phyloP scores from a whole-genome alignment of 495 filamentous ascomycete species.

The Xylaria acuta region DNA sequence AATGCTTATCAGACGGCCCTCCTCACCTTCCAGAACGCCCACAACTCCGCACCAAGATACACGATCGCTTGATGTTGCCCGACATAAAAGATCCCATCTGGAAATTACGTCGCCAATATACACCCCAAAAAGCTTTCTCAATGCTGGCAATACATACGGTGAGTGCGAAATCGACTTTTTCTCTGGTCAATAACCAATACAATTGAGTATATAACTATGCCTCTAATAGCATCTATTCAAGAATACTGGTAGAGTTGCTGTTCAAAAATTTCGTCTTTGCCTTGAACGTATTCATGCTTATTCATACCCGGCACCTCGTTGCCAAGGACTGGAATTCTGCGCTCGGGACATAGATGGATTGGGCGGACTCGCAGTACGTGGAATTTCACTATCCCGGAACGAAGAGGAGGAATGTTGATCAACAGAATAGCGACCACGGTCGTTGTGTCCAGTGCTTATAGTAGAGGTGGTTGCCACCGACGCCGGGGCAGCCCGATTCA shows the following conservation, averaged over 20 bases:
- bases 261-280: neutral
- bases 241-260: neutral
- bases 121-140: neutral
- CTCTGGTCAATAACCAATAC: neutral
- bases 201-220: neutral
- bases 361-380: neutral
- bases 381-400: constrained; percentile 47
- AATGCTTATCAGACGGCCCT: neutral
- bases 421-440: constrained; percentile 15
- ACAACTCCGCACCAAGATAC: constrained; percentile 24
- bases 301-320: constrained; percentile 64
- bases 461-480: constrained; percentile 33
- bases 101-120: constrained; percentile 7
- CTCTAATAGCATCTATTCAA: neutral
- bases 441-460: constrained; percentile 9
- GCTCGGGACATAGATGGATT: constrained; percentile 19
- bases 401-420: constrained; percentile 20
- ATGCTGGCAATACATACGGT: neutral
- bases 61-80: neutral
- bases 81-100: constrained; percentile 18
- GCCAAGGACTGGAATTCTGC: constrained; percentile 53
- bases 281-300: constrained; percentile 35
- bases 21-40: constrained; percentile 15
- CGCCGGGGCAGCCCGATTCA: constrained; percentile 38
- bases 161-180: constrained; percentile 6